phyloP scores from a whole-genome alignment of 805 yeast genomes.

The Metschnikowia arizonensis region DNA sequence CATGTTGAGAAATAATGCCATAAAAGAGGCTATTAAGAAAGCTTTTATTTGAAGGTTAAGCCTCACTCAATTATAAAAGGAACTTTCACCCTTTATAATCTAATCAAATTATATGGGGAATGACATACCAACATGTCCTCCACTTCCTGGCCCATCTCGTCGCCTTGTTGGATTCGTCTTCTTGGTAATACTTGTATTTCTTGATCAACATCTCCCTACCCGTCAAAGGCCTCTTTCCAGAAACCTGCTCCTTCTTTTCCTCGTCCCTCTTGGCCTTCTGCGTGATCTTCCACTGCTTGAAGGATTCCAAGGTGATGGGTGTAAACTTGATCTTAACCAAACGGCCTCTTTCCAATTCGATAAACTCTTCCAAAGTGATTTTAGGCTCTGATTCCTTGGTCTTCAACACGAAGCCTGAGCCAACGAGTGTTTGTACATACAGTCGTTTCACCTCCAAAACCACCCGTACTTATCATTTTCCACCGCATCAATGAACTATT shows the following conservation, averaged over 20 bases:
- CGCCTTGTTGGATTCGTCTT: conserved; percentile 47
- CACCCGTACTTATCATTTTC: conserved; percentile 97
- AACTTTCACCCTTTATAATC: too few species aligned
- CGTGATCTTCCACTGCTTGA: conserved; percentile 75
- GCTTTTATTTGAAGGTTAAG: too few species aligned
- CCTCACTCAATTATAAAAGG: too few species aligned
- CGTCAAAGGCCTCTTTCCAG: conserved; percentile 47
- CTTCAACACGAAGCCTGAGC: conserved; percentile 95
- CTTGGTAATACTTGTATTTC: conserved; percentile 53
- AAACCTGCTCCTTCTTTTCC: conserved; percentile 28
- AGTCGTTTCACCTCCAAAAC: conserved; percentile 94
- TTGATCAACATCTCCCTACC: conserved; percentile 69
- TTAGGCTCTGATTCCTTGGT: conserved; percentile 90
- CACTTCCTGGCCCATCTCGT: conserved; percentile 56
- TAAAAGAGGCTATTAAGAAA: too few species aligned
- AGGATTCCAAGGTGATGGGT: conserved; percentile 80
- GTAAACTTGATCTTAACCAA: conserved; percentile 73
- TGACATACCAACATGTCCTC: too few species aligned
- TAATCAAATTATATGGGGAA: too few species aligned
- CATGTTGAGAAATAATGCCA: too few species aligned
- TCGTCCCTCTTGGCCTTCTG: conserved; percentile 56
- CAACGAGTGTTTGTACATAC: conserved; percentile 91
- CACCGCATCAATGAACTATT: conserved; percentile 90
- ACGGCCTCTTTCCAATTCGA: conserved; percentile 87
- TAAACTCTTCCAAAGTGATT: conserved; percentile 91